Base-by-base conservation (phyloP, 2,329 filamentous ascomycete genomes). In the Fusarium annulatum region DNA sequence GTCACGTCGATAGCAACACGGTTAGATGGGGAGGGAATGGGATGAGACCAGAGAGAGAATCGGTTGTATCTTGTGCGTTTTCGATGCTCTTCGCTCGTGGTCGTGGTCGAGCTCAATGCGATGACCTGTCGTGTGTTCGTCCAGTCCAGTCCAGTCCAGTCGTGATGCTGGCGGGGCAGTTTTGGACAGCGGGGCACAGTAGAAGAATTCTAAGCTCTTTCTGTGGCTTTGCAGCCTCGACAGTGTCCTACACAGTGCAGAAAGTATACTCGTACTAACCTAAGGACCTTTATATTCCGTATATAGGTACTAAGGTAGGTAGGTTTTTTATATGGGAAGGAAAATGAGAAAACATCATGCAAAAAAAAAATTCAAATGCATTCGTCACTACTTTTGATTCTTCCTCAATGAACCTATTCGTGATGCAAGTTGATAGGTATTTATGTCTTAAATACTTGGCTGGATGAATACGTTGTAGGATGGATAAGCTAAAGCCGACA, bases 121-220 rank as follows among this genome's bases (percentile, higher is more conserved):
- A 68, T 68, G 55, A 34, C 46, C 48, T 76, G 68, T 74, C 70
- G 73, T 75, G 71, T 68, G 70, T 72, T 52, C 49, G 51, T 53
- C 11, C 19, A 46, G 33, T 36, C 61, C 60, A 65, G 46, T 64
- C 65, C 19, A 46, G 33, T 36, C 61, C 60, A 65, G 46, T 64
- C 65, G 69, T 70, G 67, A 63, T 69, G 56, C 56, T 77, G 72
- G 77, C 76, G 77, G 77, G 77, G 77, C 74, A 76, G 77, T 78
- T 78, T 79, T 75, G 72, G 73, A 75, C 61, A 69, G 76, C 77
- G 78, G 77, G 77, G 76, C 75, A 75, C 59, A 61, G 64, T 52
- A 48, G 26, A 48, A 48, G 30, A 76, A 67, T 67, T 62, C 55
- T 10, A 67, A 67, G 63, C 55, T 67, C 57, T 68, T 41, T 62